Evolutionary conservation across 2,329 filamentous ascomycete species (phyloP).

Genomic region (Fusarium scirpi): DNA sequence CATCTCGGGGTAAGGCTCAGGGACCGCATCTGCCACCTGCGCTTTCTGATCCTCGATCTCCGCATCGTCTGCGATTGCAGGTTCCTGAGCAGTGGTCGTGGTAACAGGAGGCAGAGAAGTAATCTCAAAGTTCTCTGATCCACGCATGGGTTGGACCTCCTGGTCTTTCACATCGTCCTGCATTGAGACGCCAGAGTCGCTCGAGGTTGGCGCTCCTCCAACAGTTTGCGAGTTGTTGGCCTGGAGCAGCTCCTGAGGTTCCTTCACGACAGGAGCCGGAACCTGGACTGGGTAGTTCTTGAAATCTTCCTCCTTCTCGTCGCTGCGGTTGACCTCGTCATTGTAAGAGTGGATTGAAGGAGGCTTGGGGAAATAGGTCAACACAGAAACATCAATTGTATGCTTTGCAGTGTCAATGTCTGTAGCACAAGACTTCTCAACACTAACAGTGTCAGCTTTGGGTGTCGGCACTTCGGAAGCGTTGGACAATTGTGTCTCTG

Average conservation of each 20-base stretch:
- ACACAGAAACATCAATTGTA: slow-evolving; percentile 6
- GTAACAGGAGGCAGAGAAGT: background rate
- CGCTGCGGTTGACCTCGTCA: slow-evolving; percentile 1
- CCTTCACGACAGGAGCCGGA: background rate
- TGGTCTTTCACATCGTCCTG: slow-evolving; percentile 35
- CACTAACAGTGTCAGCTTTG: slow-evolving; percentile 6
- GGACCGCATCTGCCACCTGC: slow-evolving; percentile 6
- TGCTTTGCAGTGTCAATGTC: slow-evolving; percentile 7
- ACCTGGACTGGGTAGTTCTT: background rate
- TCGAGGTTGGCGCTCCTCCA: slow-evolving; percentile 25
- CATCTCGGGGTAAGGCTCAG: slow-evolving; percentile 21
- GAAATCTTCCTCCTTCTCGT: slow-evolving; percentile 14
- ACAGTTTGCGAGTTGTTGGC: background rate
- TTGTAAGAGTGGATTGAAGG: slow-evolving; percentile 23
- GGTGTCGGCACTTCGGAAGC: slow-evolving; percentile 27
- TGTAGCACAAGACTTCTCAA: slow-evolving; percentile 1
- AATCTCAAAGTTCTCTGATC: slow-evolving; percentile 17
- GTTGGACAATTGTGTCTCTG: slow-evolving; percentile 1
- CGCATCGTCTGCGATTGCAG: background rate
- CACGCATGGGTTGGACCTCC: slow-evolving; percentile 2
- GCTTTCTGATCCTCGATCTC: slow-evolving; percentile 12
- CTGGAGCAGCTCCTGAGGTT: background rate
- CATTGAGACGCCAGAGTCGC: slow-evolving; percentile 43
- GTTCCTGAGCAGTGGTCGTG: background rate
- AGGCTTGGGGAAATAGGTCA: slow-evolving; percentile 38